Evolutionary conservation across 352 stramenopile species (phyloP), one percentile per base, ranked within the genome.

Genomic region (Peronosclerospora sorghi): DNA sequence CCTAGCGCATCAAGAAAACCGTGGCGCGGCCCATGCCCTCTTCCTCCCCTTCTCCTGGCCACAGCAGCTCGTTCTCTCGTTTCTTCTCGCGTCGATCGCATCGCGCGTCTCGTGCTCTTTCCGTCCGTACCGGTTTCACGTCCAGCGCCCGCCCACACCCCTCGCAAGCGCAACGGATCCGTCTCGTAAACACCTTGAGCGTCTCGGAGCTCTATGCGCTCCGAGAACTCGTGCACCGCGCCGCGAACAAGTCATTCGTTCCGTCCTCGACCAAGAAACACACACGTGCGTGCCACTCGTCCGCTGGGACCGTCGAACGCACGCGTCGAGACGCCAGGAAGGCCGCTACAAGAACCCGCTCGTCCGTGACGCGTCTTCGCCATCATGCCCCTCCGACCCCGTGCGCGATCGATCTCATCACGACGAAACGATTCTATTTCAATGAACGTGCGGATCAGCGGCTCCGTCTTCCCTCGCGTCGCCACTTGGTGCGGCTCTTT

Each of bases 171-270:
- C 48, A 44, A 15, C 59, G 59, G 6, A 59, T 53, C 10, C 57
- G 50, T 34, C 56, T 69, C 18, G 41, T 85, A 23, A 60, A 87
- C 53, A 59, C 59, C 27, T 83, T 71, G 56, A 62, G 53, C 13
- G 54, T 68, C 14, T 57, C 72, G 9, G 75, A 87, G 59, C 56
- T 87, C 41, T 66, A 61, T 27, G 61, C 65, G 39, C 61, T 87
- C 36, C 68, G 70, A 27, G 60, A 69, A 24, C 59, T 83, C 12
- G 72, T 83, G 2, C 62, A 71, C 30, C 5, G 64, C 23, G 60
- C 62, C 2, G 26, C 69, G 19, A 48, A 64, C 38, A 69, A 62
- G 46, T 50, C 41, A 3, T 39, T 56, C 27, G 49, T 65, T 13
- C 39, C 35, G 1, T 29, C 52, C 0, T 34, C 29, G 1, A 26